Conservation (phyloP, 169 alveolate genomes). For the Plasmodium relictum region DNA sequence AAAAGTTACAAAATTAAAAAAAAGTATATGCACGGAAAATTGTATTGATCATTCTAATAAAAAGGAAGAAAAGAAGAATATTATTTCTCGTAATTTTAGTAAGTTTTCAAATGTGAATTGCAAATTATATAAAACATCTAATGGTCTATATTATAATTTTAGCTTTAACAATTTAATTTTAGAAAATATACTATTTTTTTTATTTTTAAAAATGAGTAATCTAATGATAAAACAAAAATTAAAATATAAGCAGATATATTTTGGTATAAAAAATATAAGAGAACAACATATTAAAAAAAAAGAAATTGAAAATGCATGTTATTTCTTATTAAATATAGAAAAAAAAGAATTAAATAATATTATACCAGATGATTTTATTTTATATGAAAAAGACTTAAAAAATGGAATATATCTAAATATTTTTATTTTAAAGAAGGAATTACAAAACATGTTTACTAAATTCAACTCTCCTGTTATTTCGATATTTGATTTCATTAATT, state of each 20-base stretch:
- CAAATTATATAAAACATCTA: not conserved
- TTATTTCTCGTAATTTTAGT: not conserved
- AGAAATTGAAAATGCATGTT: slow-evolving; percentile 68
- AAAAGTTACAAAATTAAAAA: too few species aligned
- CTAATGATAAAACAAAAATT: slow-evolving; percentile 29
- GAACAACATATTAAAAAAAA: slow-evolving; percentile 51
- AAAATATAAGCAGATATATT: slow-evolving; percentile 50
- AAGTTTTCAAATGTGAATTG: not conserved
- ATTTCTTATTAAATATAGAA: slow-evolving; percentile 27
- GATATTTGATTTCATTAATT: slow-evolving; percentile 22
- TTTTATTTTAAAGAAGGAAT: slow-evolving; percentile 19
- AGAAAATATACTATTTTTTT: slow-evolving; percentile 31
- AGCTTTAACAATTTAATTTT: slow-evolving; percentile 33
- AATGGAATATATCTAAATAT: slow-evolving; percentile 43
- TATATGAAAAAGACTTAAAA: slow-evolving; percentile 29
- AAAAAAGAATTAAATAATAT: slow-evolving; percentile 1
- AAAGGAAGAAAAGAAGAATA: too few species aligned
- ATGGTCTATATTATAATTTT: slow-evolving; percentile 6
- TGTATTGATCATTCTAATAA: too few species aligned
- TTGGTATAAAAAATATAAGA: slow-evolving; percentile 46
- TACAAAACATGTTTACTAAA: not conserved
- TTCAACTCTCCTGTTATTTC: not conserved
- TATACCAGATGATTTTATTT: slow-evolving; percentile 69
- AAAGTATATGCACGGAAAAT: too few species aligned
- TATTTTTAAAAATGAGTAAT: slow-evolving; percentile 57